Base-by-base conservation (phyloP, 345 rosid species). In the Populus nigra region DNA sequence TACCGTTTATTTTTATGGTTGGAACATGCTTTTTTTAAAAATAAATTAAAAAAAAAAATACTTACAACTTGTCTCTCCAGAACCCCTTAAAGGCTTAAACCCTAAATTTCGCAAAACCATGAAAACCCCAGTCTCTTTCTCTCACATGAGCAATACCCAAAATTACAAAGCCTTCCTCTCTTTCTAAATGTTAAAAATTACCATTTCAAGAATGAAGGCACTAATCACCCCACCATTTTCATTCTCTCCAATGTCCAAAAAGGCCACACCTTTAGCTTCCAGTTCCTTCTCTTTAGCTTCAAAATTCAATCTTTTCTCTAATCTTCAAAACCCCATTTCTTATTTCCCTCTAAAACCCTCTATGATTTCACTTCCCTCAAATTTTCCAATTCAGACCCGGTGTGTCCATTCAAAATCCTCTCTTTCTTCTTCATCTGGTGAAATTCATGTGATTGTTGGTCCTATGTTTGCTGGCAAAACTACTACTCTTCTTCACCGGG, bases 391-490 rank as follows among this genome's bases (percentile, higher is more conserved):
- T 55, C 83, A 62, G 39, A 71, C 61, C 43, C 79, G 84, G 35
- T 68, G 68, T n/a, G 39, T 84, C 62, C 87, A 80, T 13, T 66
- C 85, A 8, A 83, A 76, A 23, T 69, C 85, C 13, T 53, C 84
- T 18, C 73, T 41, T 12, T 71, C 86, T 10, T n/a, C 73, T 29
- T 57, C 69, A 17, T 62, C 86, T 38, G 90, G 97, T 3, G 94
- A 90, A 85, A 81, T 91, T 75, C 98, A 92, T 79, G 96, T 94
- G 77, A 88, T 92, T 27, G 89, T 91, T 13, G 98, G 87, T 33
- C 90, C 93, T 23, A 88, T 88, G 93, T 92, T 90, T 70, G 86
- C 97, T 65, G 94, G 90, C 10, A 89, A 90, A 74, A 92, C 98
- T 7, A 90, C 93, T 74, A 80, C 85, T 0, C 91, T 92, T 80